Evolutionary conservation across 352 stramenopile species (phyloP), one percentile per base, ranked within the genome.

Genomic region (Blastocystis sp.): DNA sequence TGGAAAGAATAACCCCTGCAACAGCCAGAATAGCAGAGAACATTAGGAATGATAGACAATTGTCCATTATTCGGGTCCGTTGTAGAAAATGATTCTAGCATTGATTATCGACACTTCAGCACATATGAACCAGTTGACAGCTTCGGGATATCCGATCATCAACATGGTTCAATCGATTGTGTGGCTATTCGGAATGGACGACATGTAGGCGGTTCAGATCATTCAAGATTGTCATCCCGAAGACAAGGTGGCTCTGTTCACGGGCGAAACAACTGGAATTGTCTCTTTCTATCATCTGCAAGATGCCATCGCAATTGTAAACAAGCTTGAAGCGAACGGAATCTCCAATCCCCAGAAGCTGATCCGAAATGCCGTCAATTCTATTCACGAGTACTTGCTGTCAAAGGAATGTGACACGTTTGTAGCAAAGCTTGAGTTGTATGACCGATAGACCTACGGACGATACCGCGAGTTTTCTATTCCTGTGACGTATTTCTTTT

Each of bases 121-220:
- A 14, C 69, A 81, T 64, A 81, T 81, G 69, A 81, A 81, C 36
- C 69, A 81, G 27, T 29, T 81, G 53, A 81, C 46, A 16, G 21
- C 46, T 32, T 65, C 69, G 4, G 32, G 46, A 8, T 29, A 49
- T 4, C 42, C 69, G 18, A 81, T 81, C n/a, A 64, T 81, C 69
- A 61, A 21, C 24, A 27, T 81, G 3, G 69, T 40, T 49, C 46
- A 81, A 42, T 40, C 53, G 4, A 49, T 57, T 32, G 69, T 81
- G 29, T 36, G 2, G 27, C 8, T 64, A 40, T 4, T 16, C 11
- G 24, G 1, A 36, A 42, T 64, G 21, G 29, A 6, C 14, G 9
- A 24, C 14, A 16, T 42, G 46, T 40, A 81, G 69, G 63, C 63
- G 18, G 29, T 65, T 2, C 61, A 63, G 3, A 40, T 81, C 29